Evolutionary conservation across 495 filamentous ascomycete genomes (phyloP), one percentile per base, ranked within the genome.

Genomic region (Letharia columbiana): DNA sequence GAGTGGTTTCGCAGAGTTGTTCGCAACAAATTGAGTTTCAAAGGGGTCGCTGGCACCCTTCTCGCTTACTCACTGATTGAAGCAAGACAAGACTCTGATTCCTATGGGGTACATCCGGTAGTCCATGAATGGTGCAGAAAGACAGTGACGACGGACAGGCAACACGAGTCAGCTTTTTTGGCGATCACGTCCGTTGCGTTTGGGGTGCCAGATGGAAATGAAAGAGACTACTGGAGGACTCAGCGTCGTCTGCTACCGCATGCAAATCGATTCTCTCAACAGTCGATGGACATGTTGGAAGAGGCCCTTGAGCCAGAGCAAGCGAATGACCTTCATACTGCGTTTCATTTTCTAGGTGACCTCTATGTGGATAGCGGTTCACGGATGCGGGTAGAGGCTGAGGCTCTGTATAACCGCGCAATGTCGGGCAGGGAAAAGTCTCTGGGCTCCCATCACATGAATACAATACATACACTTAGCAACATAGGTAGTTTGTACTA

Each of bases 31-130:
- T 28, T 28, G 23, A 28, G 23, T 28, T 28, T 28, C 23, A 28
- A 28, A 28, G 23, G 23, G 23, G 23, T 28, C 23, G 23, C 23
- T 28, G 23, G 23, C 23, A 28, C 23, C 23, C 54, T 65, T 7
- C 44, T 37, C 35, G 63, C 35, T 11, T 60, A 50, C 42, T 58
- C 63, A 15, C 50, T 65, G 37, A 65, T 65, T 23, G 63, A 60
- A 45, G 54, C 40, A 23, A 58, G 45, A 47, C 52, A 47, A 13
- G 73, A 72, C 61, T 75, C 73, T 40, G 18, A 61, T 63, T 74
- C 74, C 18, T 78, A 76, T 71, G 72, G 74, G 17, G 73, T 77
- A 58, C 75, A 77, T 71, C 64, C 68, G 42, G 77, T 74, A 45
- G 71, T 78, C 62, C 75, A 77, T 62, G 71, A 74, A n/a, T 78